Percentiles rank a stretch among this genome's conserved stretches.
phyloP scores from a whole-genome alignment of 2,329 filamentous ascomycete genomes.

The Mycosphaerelloides madeirae region DNA sequence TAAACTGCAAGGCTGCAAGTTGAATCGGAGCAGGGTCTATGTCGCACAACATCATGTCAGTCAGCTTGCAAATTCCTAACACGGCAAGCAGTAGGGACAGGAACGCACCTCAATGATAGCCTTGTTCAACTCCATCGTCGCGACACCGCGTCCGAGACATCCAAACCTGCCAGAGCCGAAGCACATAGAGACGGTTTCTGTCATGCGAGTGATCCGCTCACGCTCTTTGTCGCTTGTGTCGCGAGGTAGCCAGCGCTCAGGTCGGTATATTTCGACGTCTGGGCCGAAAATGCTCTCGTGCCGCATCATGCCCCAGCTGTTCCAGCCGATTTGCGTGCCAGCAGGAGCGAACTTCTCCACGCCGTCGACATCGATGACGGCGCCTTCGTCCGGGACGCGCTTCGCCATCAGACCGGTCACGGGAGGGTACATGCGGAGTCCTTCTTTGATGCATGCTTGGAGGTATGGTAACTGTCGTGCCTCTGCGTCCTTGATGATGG shows the following conservation, averaged over 20 bases:
- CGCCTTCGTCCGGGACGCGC: constrained; percentile 32
- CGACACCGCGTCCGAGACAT: constrained; percentile 35
- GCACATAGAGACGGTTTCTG: constrained; percentile 33
- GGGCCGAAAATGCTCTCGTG: constrained; percentile 34
- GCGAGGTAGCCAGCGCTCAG: constrained; percentile 35
- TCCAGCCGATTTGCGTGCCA: constrained; percentile 37
- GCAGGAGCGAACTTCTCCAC: constrained; percentile 33
- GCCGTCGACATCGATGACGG: constrained; percentile 32
- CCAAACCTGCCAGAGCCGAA: constrained; percentile 37
- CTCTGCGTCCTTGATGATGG: constrained; percentile 48
- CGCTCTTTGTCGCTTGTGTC: constrained; percentile 27
- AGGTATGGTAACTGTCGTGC: constrained; percentile 42
- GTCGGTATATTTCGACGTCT: constrained; percentile 36
- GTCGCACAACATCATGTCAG: neutral
- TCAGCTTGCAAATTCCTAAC: too few species aligned
- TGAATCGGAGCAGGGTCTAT: constrained; percentile 35
- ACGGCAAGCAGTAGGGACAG: too few species aligned
- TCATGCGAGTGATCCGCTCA: constrained; percentile 30
- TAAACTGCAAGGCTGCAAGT: constrained; percentile 35
- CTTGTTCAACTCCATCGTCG: constrained; percentile 38
- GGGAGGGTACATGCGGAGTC: constrained; percentile 42
- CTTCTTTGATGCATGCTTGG: constrained; percentile 46
- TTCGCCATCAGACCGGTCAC: constrained; percentile 38
- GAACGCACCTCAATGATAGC: constrained; percentile 34
- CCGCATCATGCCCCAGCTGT: constrained; percentile 37